A percentile compares a stretch with the other conserved stretches of the same genome.
Evolutionary conservation across 2,329 filamentous ascomycete genomes (phyloP).

Genomic region (Erysiphe pulchra): DNA sequence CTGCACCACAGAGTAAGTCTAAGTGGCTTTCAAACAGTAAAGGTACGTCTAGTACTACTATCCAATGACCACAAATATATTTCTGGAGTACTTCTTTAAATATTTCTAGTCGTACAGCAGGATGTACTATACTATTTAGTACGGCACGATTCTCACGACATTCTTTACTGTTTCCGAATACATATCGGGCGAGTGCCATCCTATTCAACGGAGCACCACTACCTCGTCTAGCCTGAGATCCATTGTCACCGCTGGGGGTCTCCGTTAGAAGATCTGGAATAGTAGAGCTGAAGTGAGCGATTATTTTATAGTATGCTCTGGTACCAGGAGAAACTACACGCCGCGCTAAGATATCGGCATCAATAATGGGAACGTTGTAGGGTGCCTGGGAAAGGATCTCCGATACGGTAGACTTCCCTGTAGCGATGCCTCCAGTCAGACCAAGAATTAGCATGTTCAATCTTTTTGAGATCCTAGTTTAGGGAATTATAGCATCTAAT

Average conservation of each 20-base stretch:
- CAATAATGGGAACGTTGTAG: constrained; percentile 71
- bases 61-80: constrained; percentile 59
- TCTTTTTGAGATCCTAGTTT: too few species aligned
- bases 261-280: constrained; percentile 59
- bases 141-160: constrained; percentile 44
- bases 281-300: constrained; percentile 52
- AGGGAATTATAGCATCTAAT: too few species aligned
- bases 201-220: constrained; percentile 53
- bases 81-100: constrained; percentile 44
- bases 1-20: constrained; percentile 62
- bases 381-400: constrained; percentile 53
- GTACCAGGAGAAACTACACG: constrained; percentile 88
- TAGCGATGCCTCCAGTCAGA: constrained; percentile 89
- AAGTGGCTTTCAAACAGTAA: constrained; percentile 73
- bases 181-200: constrained; percentile 55
- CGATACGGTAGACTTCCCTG: constrained; percentile 92
- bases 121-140: constrained; percentile 79
- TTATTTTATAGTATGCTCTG: constrained; percentile 55
- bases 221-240: constrained; percentile 7
- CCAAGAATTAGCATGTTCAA: constrained; percentile 68
- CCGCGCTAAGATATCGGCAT: constrained; percentile 78
- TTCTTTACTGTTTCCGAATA: constrained; percentile 61
- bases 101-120: constrained; percentile 65
- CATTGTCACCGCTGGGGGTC: constrained; percentile 27
- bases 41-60: constrained; percentile 77